Conservation (phyloP, 768 basidiomycete species). For the Harrya chromipes region DNA sequence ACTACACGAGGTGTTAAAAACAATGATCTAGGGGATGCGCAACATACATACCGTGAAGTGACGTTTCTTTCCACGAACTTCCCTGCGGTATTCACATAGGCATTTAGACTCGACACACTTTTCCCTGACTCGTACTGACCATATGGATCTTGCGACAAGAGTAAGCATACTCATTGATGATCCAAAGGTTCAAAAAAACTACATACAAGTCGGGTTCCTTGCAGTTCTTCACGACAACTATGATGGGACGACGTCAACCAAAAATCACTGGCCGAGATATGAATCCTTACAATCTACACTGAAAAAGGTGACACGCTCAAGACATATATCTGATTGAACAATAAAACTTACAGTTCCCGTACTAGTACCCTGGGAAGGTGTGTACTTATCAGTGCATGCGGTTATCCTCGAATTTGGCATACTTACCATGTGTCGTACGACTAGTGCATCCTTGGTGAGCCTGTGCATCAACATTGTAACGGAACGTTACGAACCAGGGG, state of each 20-base stretch:
- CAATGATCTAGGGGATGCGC: background rate
- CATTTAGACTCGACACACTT: conserved; percentile 22
- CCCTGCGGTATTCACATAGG: conserved; percentile 49
- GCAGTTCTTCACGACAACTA: conserved; percentile 71
- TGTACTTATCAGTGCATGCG: conserved; percentile 2
- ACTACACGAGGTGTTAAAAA: conserved; percentile 37
- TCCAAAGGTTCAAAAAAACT: background rate
- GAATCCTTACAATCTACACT: conserved; percentile 68
- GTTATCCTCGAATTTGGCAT: background rate
- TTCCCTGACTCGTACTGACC: conserved; percentile 48
- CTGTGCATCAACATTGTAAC: background rate
- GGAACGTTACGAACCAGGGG: conserved; percentile 53
- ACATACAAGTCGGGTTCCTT: conserved; percentile 79
- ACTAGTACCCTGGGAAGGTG: conserved; percentile 55
- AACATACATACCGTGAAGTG: conserved; percentile 78
- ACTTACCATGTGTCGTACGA: conserved; percentile 59
- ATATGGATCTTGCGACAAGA: conserved; percentile 61
- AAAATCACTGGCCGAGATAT: background rate
- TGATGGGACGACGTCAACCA: background rate
- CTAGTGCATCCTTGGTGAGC: conserved; percentile 25
- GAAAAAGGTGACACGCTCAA: background rate
- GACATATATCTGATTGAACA: background rate
- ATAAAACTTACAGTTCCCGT: conserved; percentile 63
- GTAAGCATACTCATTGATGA: conserved; percentile 6
- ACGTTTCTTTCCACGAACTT: conserved; percentile 81